Conservation (phyloP, 768 basidiomycete species). For the Boletus tylopilopsis region DNA sequence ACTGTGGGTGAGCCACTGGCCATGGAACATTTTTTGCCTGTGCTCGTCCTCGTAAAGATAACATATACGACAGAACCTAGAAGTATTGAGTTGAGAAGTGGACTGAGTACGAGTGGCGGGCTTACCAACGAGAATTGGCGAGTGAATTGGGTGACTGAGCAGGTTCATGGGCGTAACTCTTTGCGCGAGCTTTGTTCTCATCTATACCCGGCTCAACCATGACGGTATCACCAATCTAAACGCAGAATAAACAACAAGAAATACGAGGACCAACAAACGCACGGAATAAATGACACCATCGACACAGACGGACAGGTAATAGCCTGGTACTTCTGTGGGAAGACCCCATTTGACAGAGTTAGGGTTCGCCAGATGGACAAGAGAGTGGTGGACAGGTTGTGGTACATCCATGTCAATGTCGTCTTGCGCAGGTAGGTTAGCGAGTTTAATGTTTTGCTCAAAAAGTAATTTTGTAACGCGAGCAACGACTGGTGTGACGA, state of each 20-base stretch:
- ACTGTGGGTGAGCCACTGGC: slow-evolving; percentile 66
- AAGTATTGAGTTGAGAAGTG: background rate
- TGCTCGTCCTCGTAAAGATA: slow-evolving; percentile 51
- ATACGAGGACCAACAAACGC: slow-evolving; percentile 14
- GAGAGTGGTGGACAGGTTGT: slow-evolving; percentile 8
- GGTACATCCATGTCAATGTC: slow-evolving; percentile 23
- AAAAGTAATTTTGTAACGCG: slow-evolving; percentile 46
- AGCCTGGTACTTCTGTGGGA: slow-evolving; percentile 21
- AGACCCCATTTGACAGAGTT: slow-evolving; percentile 33
- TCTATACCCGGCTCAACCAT: slow-evolving; percentile 61
- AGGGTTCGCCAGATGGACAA: slow-evolving; percentile 31
- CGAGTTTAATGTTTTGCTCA: slow-evolving; percentile 40
- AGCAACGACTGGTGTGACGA: slow-evolving; percentile 47
- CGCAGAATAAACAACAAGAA: slow-evolving; percentile 8
- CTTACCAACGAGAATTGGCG: slow-evolving; percentile 60
- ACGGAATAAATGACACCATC: slow-evolving; percentile 60
- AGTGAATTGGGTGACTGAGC: slow-evolving; percentile 51
- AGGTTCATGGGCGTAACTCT: slow-evolving; percentile 36
- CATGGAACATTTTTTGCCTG: slow-evolving; percentile 56
- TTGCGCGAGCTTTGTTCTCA: slow-evolving; percentile 37
- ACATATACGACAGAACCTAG: slow-evolving; percentile 70
- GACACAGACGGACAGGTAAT: slow-evolving; percentile 46
- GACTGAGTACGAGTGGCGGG: background rate
- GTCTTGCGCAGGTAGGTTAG: slow-evolving; percentile 28
- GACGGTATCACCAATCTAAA: slow-evolving; percentile 60